phyloP scores from a whole-genome alignment of 306 rosid genomes.

The Lupinus albus region DNA sequence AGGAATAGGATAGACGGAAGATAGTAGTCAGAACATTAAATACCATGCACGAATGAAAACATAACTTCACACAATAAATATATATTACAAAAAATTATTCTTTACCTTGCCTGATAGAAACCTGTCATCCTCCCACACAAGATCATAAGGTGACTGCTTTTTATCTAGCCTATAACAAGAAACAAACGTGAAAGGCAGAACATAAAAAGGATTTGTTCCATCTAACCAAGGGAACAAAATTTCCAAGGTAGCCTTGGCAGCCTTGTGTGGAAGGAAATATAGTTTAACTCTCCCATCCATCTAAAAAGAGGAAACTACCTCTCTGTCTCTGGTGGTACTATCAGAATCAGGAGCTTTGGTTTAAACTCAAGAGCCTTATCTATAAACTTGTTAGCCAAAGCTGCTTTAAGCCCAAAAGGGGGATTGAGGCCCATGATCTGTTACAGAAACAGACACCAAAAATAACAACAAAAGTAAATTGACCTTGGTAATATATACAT shows the following conservation, averaged over 20 bases:
- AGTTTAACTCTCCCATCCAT: conserved; percentile 13
- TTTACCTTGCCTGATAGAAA: conserved; percentile 78
- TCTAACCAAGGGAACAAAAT: conserved; percentile 26
- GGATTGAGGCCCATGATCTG: conserved; percentile 97
- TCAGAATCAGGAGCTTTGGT: conserved; percentile 83
- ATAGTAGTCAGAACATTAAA: conserved; percentile 36
- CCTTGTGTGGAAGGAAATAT: background rate
- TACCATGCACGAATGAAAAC: conserved; percentile 27
- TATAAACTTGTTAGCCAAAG: conserved; percentile 75
- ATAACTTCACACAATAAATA: conserved; percentile 1
- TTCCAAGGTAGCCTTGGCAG: background rate
- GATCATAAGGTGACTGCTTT: conserved; percentile 62
- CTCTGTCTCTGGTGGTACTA: conserved; percentile 75
- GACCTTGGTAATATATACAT: conserved; percentile 4
- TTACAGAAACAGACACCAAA: conserved; percentile 34
- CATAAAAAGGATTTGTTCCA: conserved; percentile 23
- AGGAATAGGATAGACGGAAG: background rate
- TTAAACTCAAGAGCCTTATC: conserved; percentile 80
- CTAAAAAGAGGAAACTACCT: conserved; percentile 49
- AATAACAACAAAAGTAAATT: conserved; percentile 6
- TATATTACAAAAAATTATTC: background rate
- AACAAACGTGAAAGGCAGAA: conserved; percentile 35
- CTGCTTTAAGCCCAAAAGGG: conserved; percentile 81
- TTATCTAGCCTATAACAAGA: conserved; percentile 59
- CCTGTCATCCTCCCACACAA: conserved; percentile 77